These are phyloP conservation scores for Sungouiozyma ichnusensis DNA, from an alignment of 805 yeast genomes.

Conservation along the genomic window DNA sequence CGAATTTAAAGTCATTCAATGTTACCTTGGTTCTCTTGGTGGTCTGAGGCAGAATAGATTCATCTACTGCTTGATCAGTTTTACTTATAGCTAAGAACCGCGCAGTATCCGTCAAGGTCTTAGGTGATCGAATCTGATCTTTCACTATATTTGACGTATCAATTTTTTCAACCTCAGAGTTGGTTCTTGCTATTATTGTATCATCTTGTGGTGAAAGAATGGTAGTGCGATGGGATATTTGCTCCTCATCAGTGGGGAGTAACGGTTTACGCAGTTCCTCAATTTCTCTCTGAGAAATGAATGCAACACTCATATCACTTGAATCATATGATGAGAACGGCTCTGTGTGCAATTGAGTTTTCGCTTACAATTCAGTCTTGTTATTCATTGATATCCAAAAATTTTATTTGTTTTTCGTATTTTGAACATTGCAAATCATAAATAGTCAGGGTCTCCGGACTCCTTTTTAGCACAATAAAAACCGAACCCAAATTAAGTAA, in stretches of 20 bases:
- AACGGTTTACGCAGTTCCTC: neutral
- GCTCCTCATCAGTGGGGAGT: neutral
- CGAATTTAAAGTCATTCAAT: conserved; percentile 64
- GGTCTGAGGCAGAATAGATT: neutral
- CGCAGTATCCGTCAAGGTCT: neutral
- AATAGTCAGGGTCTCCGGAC: neutral
- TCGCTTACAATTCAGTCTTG: too few species aligned
- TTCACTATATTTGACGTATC: neutral
- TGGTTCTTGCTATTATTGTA: neutral
- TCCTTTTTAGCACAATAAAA: too few species aligned
- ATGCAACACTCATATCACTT: neutral
- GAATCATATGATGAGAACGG: too few species aligned
- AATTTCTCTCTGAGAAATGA: neutral
- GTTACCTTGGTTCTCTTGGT: neutral
- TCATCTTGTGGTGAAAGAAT: neutral
- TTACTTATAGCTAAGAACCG: neutral
- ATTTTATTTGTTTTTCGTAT: neutral
- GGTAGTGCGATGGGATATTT: neutral
- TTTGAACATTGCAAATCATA: neutral
- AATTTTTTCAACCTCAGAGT: neutral
- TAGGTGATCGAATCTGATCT: neutral
- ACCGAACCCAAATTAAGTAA: too few species aligned
- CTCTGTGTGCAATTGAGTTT: too few species aligned
- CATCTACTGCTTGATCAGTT: neutral
- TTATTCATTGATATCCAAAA: neutral